Conservation (phyloP, 495 filamentous ascomycete species). For the Aspergillus sparsus region DNA sequence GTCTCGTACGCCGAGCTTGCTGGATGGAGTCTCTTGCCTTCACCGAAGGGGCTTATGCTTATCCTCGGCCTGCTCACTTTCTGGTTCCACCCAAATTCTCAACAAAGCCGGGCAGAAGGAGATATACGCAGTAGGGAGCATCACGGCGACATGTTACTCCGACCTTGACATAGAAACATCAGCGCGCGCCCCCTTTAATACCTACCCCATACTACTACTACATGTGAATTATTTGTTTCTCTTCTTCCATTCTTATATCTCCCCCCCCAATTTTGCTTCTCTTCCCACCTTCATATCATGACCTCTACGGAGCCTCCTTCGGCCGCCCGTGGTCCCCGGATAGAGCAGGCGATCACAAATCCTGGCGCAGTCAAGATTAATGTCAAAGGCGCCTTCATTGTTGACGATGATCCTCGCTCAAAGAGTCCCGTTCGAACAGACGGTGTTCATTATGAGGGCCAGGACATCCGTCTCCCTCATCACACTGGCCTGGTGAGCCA, state of each 20-base stretch:
- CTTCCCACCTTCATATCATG: slow-evolving; percentile 23
- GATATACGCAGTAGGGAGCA: slow-evolving; percentile 53
- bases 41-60: slow-evolving; percentile 5
- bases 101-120: slow-evolving; percentile 46
- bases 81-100: slow-evolving; percentile 29
- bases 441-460: slow-evolving; percentile 73
- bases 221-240: slow-evolving; percentile 3
- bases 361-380: slow-evolving; percentile 91
- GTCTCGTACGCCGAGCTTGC: not conserved
- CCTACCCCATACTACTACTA: slow-evolving; percentile 2
- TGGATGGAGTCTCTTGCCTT: slow-evolving; percentile 2
- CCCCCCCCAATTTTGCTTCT: slow-evolving; percentile 25
- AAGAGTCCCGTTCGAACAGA: slow-evolving; percentile 51
- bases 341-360: slow-evolving; percentile 74
- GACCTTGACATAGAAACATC: slow-evolving; percentile 22
- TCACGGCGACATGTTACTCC: slow-evolving; percentile 36
- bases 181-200: slow-evolving; percentile 8
- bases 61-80: slow-evolving; percentile 24
- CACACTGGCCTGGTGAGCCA: slow-evolving; percentile 92
- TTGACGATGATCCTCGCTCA: slow-evolving; percentile 71
- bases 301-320: slow-evolving; percentile 25
- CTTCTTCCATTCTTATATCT: slow-evolving; percentile 8
- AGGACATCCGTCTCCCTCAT: slow-evolving; percentile 93
- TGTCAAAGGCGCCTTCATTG: slow-evolving; percentile 93
- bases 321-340: slow-evolving; percentile 31